Evolutionary conservation across 1,284 basidiomycete genomes (phyloP), one percentile per base, ranked within the genome.

Genomic region (Trichosporon sp.): DNA sequence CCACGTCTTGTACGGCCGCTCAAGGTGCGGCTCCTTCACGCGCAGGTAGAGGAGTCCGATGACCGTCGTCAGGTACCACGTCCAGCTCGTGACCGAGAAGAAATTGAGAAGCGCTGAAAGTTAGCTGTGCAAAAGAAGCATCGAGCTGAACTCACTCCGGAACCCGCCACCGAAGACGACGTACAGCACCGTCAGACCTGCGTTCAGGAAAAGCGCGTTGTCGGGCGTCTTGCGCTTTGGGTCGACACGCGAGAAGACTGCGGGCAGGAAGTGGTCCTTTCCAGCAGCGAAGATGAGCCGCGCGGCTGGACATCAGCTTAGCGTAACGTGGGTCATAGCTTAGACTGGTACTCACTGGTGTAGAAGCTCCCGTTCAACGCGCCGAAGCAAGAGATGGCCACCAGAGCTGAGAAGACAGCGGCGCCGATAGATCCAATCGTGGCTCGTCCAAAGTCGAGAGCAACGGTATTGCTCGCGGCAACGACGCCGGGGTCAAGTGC

Each of bases 311-410:
- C 69, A 68, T 71, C 66, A 40, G 46, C 14, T 35, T 26, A 26
- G 26, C 26, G 26, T 26, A 26, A 26, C 26, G 26, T 26, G 26
- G 26, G 26, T 26, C 26, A 26, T 26, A 26, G 26, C 26, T 26
- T 26, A 26, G 26, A 26, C 26, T 26, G 26, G 26, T 12, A 79
- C 81, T 73, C 54, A 69, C 90, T 88, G 1, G 94, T 96, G 81
- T 91, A 95, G 74, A 92, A 91, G 0, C 90, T 79, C 88, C 93
- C 92, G 80, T 96, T 96, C 59, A 97, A 83, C 0, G 95, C 93
- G 10, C 95, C 95, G 76, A 97, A 94, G 80, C 95, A 98, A 1
- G 93, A 96, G 72, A 98, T 89, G 0, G 94, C 93, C 2, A 99
- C 96, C 86, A 96, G 76, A 14, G 76, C 86, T 1, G 95, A 93